A percentile compares a stretch with the other conserved stretches of the same genome.
phyloP scores from a whole-genome alignment of 2,329 filamentous ascomycete species.

The Magnaporthiopsis rhizophila region DNA sequence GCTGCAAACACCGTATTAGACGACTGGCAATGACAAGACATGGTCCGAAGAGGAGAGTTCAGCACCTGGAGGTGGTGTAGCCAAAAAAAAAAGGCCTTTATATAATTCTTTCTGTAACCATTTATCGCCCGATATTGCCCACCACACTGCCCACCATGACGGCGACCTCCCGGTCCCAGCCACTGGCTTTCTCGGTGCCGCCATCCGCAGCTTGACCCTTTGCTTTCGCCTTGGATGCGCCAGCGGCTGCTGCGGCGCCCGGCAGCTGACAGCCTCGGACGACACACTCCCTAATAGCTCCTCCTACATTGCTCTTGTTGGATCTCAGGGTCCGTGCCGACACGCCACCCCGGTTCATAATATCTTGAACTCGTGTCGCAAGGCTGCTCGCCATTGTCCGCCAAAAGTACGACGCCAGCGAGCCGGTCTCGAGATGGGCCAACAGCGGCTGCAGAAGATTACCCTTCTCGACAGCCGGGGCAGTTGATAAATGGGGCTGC shows the following conservation, averaged over 20 bases:
- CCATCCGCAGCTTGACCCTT: conserved; percentile 27
- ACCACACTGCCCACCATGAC: conserved; percentile 89
- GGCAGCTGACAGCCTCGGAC: conserved; percentile 66
- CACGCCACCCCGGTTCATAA: conserved; percentile 73
- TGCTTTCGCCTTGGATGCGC: conserved; percentile 34
- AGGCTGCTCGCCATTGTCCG: conserved; percentile 74
- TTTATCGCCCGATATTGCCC: conserved; percentile 40
- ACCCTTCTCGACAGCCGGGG: conserved; percentile 22
- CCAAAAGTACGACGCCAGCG: conserved; percentile 89
- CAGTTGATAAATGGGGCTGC: conserved; percentile 24
- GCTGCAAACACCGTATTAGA: too few relatives aligned
- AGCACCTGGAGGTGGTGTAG: not conserved
- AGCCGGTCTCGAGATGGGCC: conserved; percentile 74
- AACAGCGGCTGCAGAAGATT: conserved; percentile 67
- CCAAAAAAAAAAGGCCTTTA: not conserved
- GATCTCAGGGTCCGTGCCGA: conserved; percentile 71
- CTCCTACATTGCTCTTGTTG: conserved; percentile 66
- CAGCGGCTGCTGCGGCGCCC: conserved; percentile 34
- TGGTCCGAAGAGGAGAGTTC: not conserved
- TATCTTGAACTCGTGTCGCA: conserved; percentile 71
- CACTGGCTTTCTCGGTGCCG: conserved; percentile 23
- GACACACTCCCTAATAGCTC: conserved; percentile 77
- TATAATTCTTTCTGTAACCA: not conserved
- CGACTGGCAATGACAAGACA: not conserved
- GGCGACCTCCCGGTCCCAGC: conserved; percentile 85